Evolutionary conservation across 208 protist genomes (phyloP), one percentile per base, ranked within the genome.

Genomic region (Wallacemonas sp.): DNA sequence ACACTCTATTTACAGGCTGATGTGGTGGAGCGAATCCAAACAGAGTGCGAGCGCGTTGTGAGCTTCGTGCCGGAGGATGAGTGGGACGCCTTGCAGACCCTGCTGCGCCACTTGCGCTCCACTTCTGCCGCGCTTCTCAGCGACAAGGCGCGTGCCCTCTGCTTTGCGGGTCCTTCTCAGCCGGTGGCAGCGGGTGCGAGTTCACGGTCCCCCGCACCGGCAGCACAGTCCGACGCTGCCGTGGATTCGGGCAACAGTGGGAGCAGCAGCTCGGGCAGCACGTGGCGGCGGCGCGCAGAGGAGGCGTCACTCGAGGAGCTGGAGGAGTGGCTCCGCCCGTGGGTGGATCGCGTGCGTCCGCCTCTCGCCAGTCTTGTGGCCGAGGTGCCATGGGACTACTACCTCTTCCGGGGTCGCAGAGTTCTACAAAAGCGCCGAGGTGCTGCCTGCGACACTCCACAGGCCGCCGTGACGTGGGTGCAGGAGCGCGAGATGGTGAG

Each of bases 371-470:
- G 48, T 44, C 24, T 89, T 19, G 83, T 75, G 21, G 67, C 65
- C 37, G 87, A 93, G 65, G 76, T 93, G 22, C 80, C 87, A 17
- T 93, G 83, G 83, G 87, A 93, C 59, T 87, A 89, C 59, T 90
- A 90, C 55, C 61, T 93, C 2, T 58, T 90, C 21, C 81, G 82
- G 34, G 72, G 75, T 10, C 83, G 83, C 17, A 46, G 46, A 5
- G 30, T 76, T 17, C 19, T 57, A 3, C 13, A 37, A 26, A 41
- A 3, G 9, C 50, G n/a, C n/a, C 50, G 50, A 4, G 30, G 32
- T 13, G 67, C 61, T 3, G 32, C 36, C 0, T 52, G 67, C 12
- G 59, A 33, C 33, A 37, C 53, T 12, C 48, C 81, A 21, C 65
- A 60, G 38, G 57, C 79, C 22, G 63, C 62, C 26, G 76, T 76